A percentile compares a stretch with the other conserved stretches of the same genome.
Conservation (phyloP, 768 basidiomycete genomes). For the Tylopilus vinaceipallidus region DNA sequence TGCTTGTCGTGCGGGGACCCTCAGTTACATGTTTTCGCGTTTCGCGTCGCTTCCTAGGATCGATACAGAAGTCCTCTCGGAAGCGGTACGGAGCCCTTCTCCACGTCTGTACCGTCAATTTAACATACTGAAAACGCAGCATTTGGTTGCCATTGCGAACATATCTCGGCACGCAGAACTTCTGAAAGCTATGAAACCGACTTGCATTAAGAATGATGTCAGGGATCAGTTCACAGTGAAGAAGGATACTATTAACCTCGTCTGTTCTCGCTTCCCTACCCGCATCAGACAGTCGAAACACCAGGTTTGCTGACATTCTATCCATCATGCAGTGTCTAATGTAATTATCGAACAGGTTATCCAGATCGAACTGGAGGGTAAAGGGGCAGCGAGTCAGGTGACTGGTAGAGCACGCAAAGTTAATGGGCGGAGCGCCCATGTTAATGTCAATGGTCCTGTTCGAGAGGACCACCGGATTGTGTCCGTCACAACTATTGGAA, state of each 20-base stretch:
- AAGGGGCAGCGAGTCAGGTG: constrained; percentile 4
- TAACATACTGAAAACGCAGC: constrained; percentile 27
- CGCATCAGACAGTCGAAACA: constrained; percentile 36
- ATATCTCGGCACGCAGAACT: constrained; percentile 44
- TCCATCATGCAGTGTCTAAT: too few relatives aligned
- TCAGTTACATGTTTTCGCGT: constrained; percentile 18
- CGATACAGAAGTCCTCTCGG: constrained; percentile 26
- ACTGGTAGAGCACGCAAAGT: constrained; percentile 22
- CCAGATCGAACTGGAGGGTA: constrained; percentile 15
- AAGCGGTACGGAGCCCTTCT: constrained; percentile 24
- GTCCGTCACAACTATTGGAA: constrained; percentile 50
- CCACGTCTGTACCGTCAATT: neutral
- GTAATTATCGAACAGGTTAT: constrained; percentile 13
- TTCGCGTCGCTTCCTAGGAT: constrained; percentile 20
- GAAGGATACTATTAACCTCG: constrained; percentile 33
- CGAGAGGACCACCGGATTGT: constrained; percentile 13
- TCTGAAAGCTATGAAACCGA: constrained; percentile 48
- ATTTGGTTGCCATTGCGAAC: constrained; percentile 45
- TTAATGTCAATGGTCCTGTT: constrained; percentile 29
- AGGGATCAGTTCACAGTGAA: constrained; percentile 23
- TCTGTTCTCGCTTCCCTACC: constrained; percentile 43
- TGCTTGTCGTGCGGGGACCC: constrained; percentile 36
- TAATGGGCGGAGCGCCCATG: constrained; percentile 38
- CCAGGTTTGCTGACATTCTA: constrained; percentile 36
- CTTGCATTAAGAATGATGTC: constrained; percentile 42